phyloP scores from a whole-genome alignment of 345 rosid species.

The sweet orange (Citrus sinensis) region DNA sequence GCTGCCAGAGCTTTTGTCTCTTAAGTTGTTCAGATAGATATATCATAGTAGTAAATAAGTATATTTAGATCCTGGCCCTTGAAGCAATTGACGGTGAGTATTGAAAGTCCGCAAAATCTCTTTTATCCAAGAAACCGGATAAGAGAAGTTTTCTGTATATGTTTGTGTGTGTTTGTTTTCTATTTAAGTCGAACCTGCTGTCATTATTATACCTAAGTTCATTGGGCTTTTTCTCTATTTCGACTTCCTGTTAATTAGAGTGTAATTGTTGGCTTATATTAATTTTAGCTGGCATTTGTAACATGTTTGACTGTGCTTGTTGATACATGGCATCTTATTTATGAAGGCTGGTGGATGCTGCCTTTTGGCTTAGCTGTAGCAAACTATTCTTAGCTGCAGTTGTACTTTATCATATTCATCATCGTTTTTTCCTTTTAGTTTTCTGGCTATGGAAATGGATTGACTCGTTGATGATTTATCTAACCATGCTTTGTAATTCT shows the following conservation, averaged over 20 bases:
- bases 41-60: neutral
- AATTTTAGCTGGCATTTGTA: neutral
- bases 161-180: neutral
- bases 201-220: neutral
- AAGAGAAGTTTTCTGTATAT: neutral
- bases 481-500: conserved; percentile 3
- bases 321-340: neutral
- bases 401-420: neutral
- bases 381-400: neutral
- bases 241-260: neutral
- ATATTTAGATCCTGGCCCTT: neutral
- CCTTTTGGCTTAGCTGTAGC: neutral
- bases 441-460: neutral
- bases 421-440: neutral
- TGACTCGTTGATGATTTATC: neutral
- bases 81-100: neutral
- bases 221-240: neutral
- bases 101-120: neutral
- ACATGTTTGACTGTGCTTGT: neutral
- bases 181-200: neutral
- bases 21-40: neutral
- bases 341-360: neutral
- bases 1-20: neutral
- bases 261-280: neutral
- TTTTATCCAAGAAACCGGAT: neutral